phyloP scores from a whole-genome alignment of 2,329 filamentous ascomycete species.

The Hymenoscyphus fructigenus region DNA sequence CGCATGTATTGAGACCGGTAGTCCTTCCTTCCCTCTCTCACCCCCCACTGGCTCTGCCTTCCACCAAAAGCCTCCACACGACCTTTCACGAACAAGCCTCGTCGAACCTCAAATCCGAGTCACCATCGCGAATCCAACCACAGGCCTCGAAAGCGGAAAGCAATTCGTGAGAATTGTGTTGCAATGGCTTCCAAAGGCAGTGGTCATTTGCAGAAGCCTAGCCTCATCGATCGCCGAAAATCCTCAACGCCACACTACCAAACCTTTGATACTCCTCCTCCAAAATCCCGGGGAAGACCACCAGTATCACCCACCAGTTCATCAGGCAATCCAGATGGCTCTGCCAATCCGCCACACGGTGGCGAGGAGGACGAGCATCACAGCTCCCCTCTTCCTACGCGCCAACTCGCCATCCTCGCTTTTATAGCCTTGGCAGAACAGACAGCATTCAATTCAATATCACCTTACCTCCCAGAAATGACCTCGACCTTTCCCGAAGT shows the following conservation, averaged over 20 bases:
- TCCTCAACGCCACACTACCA: slow-evolving; percentile 65
- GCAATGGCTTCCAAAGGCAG: slow-evolving; percentile 11
- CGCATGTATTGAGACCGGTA: neutral
- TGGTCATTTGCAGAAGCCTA: slow-evolving; percentile 5
- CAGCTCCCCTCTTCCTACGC: slow-evolving; percentile 71
- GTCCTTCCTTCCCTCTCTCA: slow-evolving; percentile 3
- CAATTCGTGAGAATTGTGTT: neutral
- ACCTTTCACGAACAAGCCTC: neutral
- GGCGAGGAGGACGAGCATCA: slow-evolving; percentile 36
- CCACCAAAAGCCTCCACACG: neutral
- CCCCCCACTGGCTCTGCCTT: slow-evolving; percentile 1
- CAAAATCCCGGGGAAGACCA: slow-evolving; percentile 57
- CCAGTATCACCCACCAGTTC: slow-evolving; percentile 38
- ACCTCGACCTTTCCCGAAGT: slow-evolving; percentile 81
- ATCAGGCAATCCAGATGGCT: slow-evolving; percentile 25
- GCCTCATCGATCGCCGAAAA: slow-evolving; percentile 33
- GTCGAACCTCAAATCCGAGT: neutral
- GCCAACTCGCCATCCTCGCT: slow-evolving; percentile 81
- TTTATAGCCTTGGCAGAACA: slow-evolving; percentile 90
- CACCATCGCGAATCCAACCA: neutral
- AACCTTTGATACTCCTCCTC: slow-evolving; percentile 76
- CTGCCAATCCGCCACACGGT: slow-evolving; percentile 32
- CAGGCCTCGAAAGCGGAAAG: neutral
- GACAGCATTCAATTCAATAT: slow-evolving; percentile 94
- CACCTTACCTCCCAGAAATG: slow-evolving; percentile 93